Base-by-base conservation (phyloP, 2,329 filamentous ascomycete species). In the Botrytis fragariae region DNA sequence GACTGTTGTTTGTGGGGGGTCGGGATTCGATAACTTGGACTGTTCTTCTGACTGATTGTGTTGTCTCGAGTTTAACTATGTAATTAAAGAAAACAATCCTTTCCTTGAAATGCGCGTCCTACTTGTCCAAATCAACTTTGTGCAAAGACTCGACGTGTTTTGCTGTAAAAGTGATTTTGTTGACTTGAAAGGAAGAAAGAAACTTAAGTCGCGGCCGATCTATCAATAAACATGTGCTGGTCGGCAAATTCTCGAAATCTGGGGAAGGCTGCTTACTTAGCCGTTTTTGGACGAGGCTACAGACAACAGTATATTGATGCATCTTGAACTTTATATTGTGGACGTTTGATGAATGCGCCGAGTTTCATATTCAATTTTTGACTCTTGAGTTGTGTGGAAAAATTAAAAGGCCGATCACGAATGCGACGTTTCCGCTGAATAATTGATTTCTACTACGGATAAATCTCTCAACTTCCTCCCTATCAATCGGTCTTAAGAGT, bases 221-320 rank as follows among this genome's bases (percentile, higher is more conserved):
- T 14, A 67, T 54, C 64, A 9, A 67, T 25, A 54, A 67, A 67
- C 64, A 67, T 67, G 45, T 67, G 64, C 64, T 67, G 64, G 64
- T 67, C 64, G 64, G 64, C 45, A 67, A 67, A 67, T 54, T 54
- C 64, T 67, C 64, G 45, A 71, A 62, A 71, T 71, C 57, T n/a
- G 57, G 54, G 57, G 69, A 51, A 62, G 57, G 37, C 57, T 62
- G 68, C 68, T 62, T 70, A 44, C 25, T 62, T 59, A 32, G 10
- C 51, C 51, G n/a, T 39, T 70, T 59, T 45, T 39, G 68, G 57
- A 62, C 57, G 51, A 70, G 68, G 68, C 57, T 59, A 54, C 32
- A 37, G 45, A 67, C 63, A 29, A 54, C 64, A 3, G 22, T 61
- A 39, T 61, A 39, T 54, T 54, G 63, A 67, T 67, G 25, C 44